These are phyloP conservation scores for Aspergillus fischeri DNA, from an alignment of 2,329 filamentous ascomycete species.

Conservation along the genomic window DNA sequence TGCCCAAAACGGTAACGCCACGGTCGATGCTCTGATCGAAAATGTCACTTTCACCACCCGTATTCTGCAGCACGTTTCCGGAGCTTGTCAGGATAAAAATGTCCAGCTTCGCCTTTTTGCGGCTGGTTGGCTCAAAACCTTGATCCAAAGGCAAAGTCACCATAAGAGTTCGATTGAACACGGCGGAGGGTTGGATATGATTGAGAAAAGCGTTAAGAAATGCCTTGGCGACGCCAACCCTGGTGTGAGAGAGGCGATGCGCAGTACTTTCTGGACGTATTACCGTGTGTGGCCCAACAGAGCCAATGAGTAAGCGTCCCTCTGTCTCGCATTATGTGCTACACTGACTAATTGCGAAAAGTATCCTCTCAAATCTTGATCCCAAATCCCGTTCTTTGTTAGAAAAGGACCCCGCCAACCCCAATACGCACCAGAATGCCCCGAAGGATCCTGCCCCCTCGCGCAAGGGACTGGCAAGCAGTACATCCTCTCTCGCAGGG, in stretches of 20 bases:
- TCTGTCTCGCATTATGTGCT: not conserved
- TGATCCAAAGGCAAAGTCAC: conserved; percentile 69
- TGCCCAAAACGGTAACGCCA: conserved; percentile 74
- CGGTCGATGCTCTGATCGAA: conserved; percentile 75
- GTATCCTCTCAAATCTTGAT: conserved; percentile 76
- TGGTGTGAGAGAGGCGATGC: conserved; percentile 79
- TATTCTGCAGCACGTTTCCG: conserved; percentile 79
- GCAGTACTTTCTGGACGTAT: conserved; percentile 83
- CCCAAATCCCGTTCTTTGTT: conserved; percentile 72
- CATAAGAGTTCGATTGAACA: conserved; percentile 84
- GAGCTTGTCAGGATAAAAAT: conserved; percentile 88
- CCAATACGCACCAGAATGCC: conserved; percentile 30
- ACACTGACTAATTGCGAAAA: conserved; percentile 35
- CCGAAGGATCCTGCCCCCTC: conserved; percentile 14
- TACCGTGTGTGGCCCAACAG: conserved; percentile 70
- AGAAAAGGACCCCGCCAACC: conserved; percentile 77
- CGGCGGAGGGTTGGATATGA: conserved; percentile 71
- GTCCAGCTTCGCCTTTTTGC: conserved; percentile 77
- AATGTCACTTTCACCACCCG: conserved; percentile 75
- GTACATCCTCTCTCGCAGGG: conserved; percentile 15
- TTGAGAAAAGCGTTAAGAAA: conserved; percentile 86
- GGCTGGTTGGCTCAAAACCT: conserved; percentile 75
- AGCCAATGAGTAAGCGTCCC: conserved; percentile 62
- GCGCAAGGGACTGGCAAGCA: conserved; percentile 15
- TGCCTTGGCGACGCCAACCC: conserved; percentile 87